Base-by-base conservation (phyloP, 2,329 filamentous ascomycete genomes). In the Ascochyta pisi region DNA sequence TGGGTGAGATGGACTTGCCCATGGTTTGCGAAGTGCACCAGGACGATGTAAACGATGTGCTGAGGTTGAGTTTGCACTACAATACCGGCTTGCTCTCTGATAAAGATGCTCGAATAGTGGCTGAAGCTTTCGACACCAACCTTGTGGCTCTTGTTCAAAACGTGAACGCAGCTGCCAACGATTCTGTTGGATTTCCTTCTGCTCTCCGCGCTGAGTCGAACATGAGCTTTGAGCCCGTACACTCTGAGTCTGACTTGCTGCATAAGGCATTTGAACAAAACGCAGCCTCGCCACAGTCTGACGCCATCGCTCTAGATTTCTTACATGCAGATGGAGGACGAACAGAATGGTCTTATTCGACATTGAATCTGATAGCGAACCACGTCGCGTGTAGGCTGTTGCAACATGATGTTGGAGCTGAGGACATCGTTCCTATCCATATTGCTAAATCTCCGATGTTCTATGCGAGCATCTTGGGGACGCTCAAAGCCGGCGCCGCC, bases 1-100 rank as follows among this genome's bases (percentile, higher is more conserved):
- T 77, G 45, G 83, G 85, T 29, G 78, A 83, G 5, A 93, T 93
- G 89, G 89, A 91, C 71, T 79, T 89, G 15, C 90, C 91, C 0
- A 73, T 96, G 38, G 89, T 96, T 12, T 88, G 90, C 59, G 92
- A 96, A 70, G 74, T 95, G 3, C 76, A 85, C 4, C 90, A 89
- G 1, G 78, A 83, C 41, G 70, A 78, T 2, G 68, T 69, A 8
- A 61, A 77, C 23, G 81, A 92, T 69, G 76, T 65, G 0, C 61
- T 95, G 19, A 69, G 77, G 0, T 70, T 92, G 41, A 82, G 81
- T 19, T 69, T 95, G 12, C 88, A 95, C 72, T 86, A 84, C 51
- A 61, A 67, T 8, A 67, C 59, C 23, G 65, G 62, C 16, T 53
- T 74, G 22, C 47, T 76, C 12, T 60, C 64, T 2, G 57, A 68